Base-by-base conservation (phyloP, 805 yeast genomes). In the Candida xiaguanensis region DNA sequence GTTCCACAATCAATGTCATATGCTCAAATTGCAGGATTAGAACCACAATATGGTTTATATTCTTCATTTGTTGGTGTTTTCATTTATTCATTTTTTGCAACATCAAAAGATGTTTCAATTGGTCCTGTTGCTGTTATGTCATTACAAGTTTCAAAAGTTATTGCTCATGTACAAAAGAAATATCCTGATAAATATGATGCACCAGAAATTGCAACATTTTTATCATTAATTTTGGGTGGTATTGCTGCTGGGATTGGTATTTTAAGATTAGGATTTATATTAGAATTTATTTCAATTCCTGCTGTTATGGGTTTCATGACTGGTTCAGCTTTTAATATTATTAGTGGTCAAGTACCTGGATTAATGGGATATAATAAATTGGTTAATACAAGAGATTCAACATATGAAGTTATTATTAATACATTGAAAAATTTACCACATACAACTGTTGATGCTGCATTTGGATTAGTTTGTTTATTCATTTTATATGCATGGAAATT, bases 61-160 rank as follows among this genome's bases (percentile, higher is more conserved):
- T 86, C 96, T 11, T 85, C 95, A 0, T 90, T 90, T 54, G 82
- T 90, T 34, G 97, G 97, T 56, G 95, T 89, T 9, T 75, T 88
- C 54, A 77, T 85, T 38, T 90, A 90, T 61, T 83, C 95, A 36
- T 75, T 90, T 52, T 90, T 90, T 63, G 97, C 97, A 11, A 90
- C 97, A 11, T 85, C 95, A 17, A 90, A 90, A 61, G 97, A 90
- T 70, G 95, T 90, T 27, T 84, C 95, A 44, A 89, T 90, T 52
- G 97, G 97, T 19, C 97, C 97, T 8, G 97, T 90, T 26, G 97
- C 97, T 9, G 97, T 90, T 41, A 89, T 90, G 95, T 85, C 95
- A 12, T 60, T 79, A 48, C 90, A 88, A 58, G 88, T 86, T 25
- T 81, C 90, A 36, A 85, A 82, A 58, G 88, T 86, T 40, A 72